Base-by-base conservation (phyloP, 2,329 filamentous ascomycete species). In the Lasiodiplodia sp. region DNA sequence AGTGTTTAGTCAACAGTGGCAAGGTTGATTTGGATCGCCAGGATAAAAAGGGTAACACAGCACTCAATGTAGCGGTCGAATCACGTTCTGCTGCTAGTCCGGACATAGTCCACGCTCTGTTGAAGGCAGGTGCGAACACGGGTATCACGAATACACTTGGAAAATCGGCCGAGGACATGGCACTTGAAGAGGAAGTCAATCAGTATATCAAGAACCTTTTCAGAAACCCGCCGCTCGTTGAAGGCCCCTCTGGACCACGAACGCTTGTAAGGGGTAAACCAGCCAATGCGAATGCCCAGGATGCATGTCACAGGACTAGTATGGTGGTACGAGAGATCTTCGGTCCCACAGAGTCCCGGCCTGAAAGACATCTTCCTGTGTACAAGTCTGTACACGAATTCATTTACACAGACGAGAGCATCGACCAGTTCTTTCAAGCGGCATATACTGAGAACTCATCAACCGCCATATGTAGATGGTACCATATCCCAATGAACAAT, bases 401-500 rank as follows among this genome's bases (percentile, higher is more conserved):
- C 1, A 34, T 64, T 16, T 64, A 64, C 60, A 52, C 44, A 8
- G 12, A 64, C n/a, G 60, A 64, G 1, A 52, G 18, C 6, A 52
- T 64, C 12, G 31, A 38, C 3, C 12, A n/a, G 8, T 40, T 37
- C 5, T 64, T 64, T 31, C 60, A 28, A 38, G 18, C 47, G 18
- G 11, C 47, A 5, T 21, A 38, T 6, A 7, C 38, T 31, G 21
- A 64, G 6, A 6, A 23, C 5, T 2, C 47, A 11, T 23, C 28
- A 0, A 64, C 18, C 2, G 47, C 60, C 10, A 5, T 64, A 4
- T 64, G 60, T 25, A 31, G 47, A 38, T 64, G 60, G 60, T 64
- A 64, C 21, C 60, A 64, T 11, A 31, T 64, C 25, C 60, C 60
- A 0, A 52, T 64, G 60, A 64, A 64, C 14, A 64, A 64, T 7